A percentile compares a stretch with the other conserved stretches of the same genome.
These are phyloP conservation scores for Yarrowia sp. DNA, from an alignment of 805 yeast species.

Conservation along the genomic window DNA sequence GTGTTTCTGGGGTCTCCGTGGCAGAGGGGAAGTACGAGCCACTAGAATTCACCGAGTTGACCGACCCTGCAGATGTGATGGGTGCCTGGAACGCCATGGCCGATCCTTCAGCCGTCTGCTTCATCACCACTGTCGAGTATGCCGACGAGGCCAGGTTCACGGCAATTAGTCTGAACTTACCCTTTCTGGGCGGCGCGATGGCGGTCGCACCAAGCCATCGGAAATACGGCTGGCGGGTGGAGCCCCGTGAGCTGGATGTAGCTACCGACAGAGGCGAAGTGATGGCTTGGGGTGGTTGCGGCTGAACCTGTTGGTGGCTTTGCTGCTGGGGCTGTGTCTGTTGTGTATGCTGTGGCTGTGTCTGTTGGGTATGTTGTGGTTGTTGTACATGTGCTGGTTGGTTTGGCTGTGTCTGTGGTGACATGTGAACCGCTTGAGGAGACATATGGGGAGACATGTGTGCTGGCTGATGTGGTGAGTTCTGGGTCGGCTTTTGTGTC, in stretches of 20 bases:
- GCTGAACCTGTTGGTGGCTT: background rate
- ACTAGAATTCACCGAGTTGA: constrained; percentile 2
- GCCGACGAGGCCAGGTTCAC: constrained; percentile 30
- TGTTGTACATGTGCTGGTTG: background rate
- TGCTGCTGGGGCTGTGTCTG: background rate
- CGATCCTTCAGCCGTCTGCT: constrained; percentile 12
- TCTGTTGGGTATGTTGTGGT: background rate
- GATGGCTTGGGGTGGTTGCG: background rate
- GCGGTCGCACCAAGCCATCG: constrained; percentile 37
- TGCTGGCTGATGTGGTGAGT: background rate
- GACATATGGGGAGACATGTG: background rate
- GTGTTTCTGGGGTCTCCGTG: background rate
- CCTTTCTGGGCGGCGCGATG: constrained; percentile 34
- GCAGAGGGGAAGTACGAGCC: constrained; percentile 1
- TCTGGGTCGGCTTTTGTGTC: background rate
- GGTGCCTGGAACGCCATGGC: constrained; percentile 16
- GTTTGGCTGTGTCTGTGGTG: background rate
- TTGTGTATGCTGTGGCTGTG: background rate
- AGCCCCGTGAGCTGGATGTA: background rate
- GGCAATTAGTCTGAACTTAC: constrained; percentile 34
- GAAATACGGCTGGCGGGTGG: constrained; percentile 34
- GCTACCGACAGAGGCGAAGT: background rate
- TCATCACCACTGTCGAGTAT: constrained; percentile 8
- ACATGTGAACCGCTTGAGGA: background rate
- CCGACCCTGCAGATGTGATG: background rate